Evolutionary conservation across 2,329 filamentous ascomycete genomes (phyloP), one percentile per base, ranked within the genome.

Genomic region (Neonectria magnoliae): DNA sequence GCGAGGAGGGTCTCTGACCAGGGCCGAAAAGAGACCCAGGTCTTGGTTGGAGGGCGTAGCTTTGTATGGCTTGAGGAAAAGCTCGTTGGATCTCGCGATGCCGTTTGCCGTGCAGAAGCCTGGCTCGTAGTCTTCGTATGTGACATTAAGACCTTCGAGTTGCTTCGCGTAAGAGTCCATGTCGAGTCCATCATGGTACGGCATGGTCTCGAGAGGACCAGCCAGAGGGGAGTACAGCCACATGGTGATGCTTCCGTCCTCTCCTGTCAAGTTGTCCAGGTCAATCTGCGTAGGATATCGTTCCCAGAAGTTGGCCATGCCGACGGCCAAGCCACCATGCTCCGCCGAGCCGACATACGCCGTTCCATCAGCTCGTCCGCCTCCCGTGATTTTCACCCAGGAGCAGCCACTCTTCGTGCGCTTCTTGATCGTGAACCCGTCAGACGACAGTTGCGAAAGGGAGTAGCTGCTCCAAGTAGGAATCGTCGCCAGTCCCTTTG

Each of bases 261-360:
- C 82, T 0, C 79, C 78, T 0, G 81, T 81, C 1, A 86, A 83
- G 62, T 85, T 81, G 0, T 80, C 74, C 16, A 90, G 80, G 57
- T 89, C 87, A 3, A 90, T 73, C 16, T 84, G 81, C 0, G 85
- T 87, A 0, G 88, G 88, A 68, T 87, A 88, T 14, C 85, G 82
- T 76, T 90, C 85, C 88, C 88, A 90, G 72, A 90, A 90, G 70
- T 89, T 82, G 6, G 83, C 81, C 65, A 88, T 78, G 1, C 86
- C 86, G 11, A 90, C 74, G 5, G 85, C 87, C 13, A 90, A 78
- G n/a, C 88, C 88, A 9, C 88, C 88, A 10, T 78, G 75, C 0
- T 79, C 83, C 11, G 86, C 84, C 14, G 84, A 84, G 4, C 88
- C 88, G 1, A 90, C 80, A 67, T 89, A 90, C 0, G 82, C 85